phyloP scores from a whole-genome alignment of 2,329 filamentous ascomycete genomes.

The Xylariaceae sp. region DNA sequence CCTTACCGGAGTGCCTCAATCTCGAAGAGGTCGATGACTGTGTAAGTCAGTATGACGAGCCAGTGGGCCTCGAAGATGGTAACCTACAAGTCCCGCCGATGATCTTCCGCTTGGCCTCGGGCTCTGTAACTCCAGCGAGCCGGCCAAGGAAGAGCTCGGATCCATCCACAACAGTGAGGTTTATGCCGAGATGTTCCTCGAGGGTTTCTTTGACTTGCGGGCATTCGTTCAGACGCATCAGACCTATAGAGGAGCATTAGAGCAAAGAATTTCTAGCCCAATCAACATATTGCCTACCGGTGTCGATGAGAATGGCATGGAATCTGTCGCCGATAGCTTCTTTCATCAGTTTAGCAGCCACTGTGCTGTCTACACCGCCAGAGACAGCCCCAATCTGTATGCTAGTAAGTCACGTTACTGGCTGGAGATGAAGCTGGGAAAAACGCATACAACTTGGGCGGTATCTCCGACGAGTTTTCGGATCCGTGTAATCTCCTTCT shows the following conservation, averaged over 20 bases:
- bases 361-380: conserved; percentile 86
- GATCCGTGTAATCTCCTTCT: conserved; percentile 77
- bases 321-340: conserved; percentile 81
- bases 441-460: conserved; percentile 60
- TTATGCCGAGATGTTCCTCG: conserved; percentile 76
- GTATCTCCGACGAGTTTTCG: conserved; percentile 74
- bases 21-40: conserved; percentile 80
- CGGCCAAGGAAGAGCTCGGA: conserved; percentile 71
- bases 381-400: conserved; percentile 63
- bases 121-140: conserved; percentile 71
- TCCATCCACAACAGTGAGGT: conserved; percentile 82
- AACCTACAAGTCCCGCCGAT: conserved; percentile 63
- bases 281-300: conserved; percentile 43
- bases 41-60: conserved; percentile 10
- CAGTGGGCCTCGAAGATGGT: conserved; percentile 6
- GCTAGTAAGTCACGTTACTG: background rate
- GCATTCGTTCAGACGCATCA: conserved; percentile 83
- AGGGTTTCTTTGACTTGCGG: conserved; percentile 77
- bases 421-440: background rate
- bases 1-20: conserved; percentile 54
- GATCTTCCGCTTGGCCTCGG: conserved; percentile 87
- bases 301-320: conserved; percentile 81
- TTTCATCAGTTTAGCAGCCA: conserved; percentile 80
- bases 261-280: background rate
- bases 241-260: conserved; percentile 28